Evolutionary conservation across 2,329 filamentous ascomycete genomes (phyloP).

Genomic region (Corynespora cassiicola): DNA sequence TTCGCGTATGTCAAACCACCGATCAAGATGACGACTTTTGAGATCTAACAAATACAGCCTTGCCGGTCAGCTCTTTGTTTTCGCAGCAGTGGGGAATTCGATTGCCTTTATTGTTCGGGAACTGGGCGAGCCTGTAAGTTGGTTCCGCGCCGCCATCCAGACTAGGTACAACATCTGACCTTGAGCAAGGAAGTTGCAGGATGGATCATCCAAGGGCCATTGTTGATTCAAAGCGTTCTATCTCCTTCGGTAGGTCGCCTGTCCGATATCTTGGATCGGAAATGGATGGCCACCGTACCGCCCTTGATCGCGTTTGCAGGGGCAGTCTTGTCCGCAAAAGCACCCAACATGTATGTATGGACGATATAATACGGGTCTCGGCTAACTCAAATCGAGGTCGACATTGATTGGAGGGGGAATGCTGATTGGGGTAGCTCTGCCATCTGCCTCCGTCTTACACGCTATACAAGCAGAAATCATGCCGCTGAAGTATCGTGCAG

Average conservation of each 20-base stretch:
- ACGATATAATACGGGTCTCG: too few species aligned
- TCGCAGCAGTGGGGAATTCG: slow-evolving; percentile 59
- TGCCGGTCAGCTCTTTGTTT: slow-evolving; percentile 59
- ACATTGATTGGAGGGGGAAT: slow-evolving; percentile 61
- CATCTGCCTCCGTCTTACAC: slow-evolving; percentile 59
- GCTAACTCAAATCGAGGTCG: too few species aligned
- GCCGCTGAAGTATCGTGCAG: slow-evolving; percentile 58
- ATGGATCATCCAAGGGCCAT: slow-evolving; percentile 61
- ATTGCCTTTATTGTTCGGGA: slow-evolving; percentile 62
- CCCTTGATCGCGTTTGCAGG: slow-evolving; percentile 59
- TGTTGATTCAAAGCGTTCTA: slow-evolving; percentile 61
- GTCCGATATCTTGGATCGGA: slow-evolving; percentile 60
- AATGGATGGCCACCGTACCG: slow-evolving; percentile 56
- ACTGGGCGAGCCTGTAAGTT: slow-evolving; percentile 49
- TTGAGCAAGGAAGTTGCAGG: slow-evolving; percentile 47
- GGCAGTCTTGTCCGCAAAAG: slow-evolving; percentile 59
- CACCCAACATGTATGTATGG: slow-evolving; percentile 59
- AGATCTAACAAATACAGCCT: too few species aligned
- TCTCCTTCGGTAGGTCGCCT: slow-evolving; percentile 60
- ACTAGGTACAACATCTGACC: too few species aligned
- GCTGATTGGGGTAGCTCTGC: slow-evolving; percentile 57
- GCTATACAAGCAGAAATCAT: slow-evolving; percentile 61
- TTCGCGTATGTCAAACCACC: slow-evolving; percentile 49
- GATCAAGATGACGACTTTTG: neutral
- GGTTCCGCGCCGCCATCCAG: too few species aligned